Evolutionary conservation across 129 eudicot species (phyloP).

Genomic region (Flaveria brownii): DNA sequence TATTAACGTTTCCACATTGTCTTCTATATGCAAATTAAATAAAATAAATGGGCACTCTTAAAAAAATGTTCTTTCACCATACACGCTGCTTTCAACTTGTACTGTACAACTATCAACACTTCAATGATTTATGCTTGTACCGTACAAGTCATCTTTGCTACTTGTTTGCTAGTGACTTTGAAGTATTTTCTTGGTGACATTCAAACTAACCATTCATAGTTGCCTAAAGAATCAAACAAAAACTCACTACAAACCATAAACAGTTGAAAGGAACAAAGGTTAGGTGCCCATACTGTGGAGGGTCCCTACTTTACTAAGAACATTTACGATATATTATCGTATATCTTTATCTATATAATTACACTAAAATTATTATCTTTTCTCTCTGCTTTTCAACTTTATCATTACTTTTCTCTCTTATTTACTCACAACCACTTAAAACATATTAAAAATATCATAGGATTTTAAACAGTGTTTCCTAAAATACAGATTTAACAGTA

Average conservation of each 20-base stretch:
- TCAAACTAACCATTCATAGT: conserved; percentile 28
- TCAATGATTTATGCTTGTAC: conserved; percentile 18
- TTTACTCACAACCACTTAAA: too few relatives aligned
- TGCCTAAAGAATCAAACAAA: conserved; percentile 30
- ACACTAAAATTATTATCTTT: too few relatives aligned
- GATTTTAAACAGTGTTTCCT: too few relatives aligned
- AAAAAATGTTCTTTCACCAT: not conserved
- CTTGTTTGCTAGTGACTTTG: conserved; percentile 31
- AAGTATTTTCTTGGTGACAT: conserved; percentile 37
- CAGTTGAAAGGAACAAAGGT: conserved; percentile 20
- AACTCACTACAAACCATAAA: conserved; percentile 33
- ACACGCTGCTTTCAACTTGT: not conserved
- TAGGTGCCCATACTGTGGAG: conserved; percentile 30
- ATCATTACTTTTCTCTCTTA: too few relatives aligned
- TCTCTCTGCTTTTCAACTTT: too few relatives aligned
- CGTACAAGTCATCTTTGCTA: conserved; percentile 27
- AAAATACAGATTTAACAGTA: too few relatives aligned
- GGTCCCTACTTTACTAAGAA: not conserved
- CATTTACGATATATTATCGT: too few relatives aligned
- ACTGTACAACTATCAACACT: not conserved
- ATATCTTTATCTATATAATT: too few relatives aligned
- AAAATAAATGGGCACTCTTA: not conserved
- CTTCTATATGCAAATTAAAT: too few relatives aligned
- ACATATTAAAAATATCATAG: too few relatives aligned
- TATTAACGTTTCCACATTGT: too few relatives aligned